These are phyloP conservation scores for Tylopilus sp. DNA, from an alignment of 768 basidiomycete species.

Conservation along the genomic window DNA sequence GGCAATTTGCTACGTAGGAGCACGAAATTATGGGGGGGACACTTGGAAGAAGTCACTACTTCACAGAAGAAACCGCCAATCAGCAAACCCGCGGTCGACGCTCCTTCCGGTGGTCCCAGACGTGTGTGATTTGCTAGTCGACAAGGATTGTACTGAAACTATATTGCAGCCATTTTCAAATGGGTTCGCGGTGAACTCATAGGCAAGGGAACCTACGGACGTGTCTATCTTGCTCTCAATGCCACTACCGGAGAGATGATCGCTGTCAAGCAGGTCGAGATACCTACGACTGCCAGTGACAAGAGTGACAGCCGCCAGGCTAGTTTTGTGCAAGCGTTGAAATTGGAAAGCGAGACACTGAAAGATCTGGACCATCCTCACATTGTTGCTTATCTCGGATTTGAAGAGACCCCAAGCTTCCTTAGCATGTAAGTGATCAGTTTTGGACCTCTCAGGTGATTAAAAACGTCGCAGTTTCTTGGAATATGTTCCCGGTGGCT, in stretches of 20 bases:
- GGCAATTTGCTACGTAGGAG: conserved; percentile 67
- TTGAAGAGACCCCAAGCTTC: conserved; percentile 84
- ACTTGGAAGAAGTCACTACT: conserved; percentile 89
- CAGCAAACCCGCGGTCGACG: conserved; percentile 47
- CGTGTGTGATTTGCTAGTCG: conserved; percentile 46
- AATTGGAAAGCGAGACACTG: conserved; percentile 93
- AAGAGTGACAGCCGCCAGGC: conserved; percentile 83
- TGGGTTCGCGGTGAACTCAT: conserved; percentile 99
- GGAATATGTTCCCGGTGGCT: conserved; percentile 98
- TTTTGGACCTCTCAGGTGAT: neutral
- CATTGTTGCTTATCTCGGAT: conserved; percentile 96
- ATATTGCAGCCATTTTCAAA: conserved; percentile 76
- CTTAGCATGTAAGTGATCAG: conserved; percentile 78
- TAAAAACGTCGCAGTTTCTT: conserved; percentile 65
- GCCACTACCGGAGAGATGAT: conserved; percentile 98
- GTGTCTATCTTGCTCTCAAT: conserved; percentile 94
- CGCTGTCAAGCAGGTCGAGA: conserved; percentile 98
- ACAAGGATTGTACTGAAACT: conserved; percentile 13
- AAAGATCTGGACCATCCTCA: conserved; percentile 96
- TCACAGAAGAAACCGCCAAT: conserved; percentile 52
- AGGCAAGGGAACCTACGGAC: conserved; percentile 94
- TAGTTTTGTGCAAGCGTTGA: conserved; percentile 85
- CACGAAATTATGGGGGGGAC: conserved; percentile 94
- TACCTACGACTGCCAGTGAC: conserved; percentile 88
- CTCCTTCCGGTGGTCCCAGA: conserved; percentile 59